These are phyloP conservation scores for Nectriaceae sp. DNA, from an alignment of 2,329 filamentous ascomycete genomes.

Conservation along the genomic window DNA sequence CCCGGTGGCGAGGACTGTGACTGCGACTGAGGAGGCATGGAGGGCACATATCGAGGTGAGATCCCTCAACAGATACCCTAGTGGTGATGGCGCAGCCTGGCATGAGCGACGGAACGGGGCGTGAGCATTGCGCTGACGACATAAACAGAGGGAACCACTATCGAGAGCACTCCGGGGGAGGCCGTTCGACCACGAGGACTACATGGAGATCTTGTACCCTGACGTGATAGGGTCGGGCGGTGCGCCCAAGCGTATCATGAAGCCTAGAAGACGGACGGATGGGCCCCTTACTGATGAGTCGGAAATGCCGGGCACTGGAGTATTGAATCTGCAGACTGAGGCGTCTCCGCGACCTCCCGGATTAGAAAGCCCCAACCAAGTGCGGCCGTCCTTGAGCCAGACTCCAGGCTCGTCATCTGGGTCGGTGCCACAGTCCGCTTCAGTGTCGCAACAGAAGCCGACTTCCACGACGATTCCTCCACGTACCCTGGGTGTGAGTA, in stretches of 20 bases:
- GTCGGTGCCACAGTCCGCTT: slow-evolving; percentile 23
- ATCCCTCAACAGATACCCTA: slow-evolving; percentile 6
- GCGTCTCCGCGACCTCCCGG: slow-evolving; percentile 23
- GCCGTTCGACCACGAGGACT: slow-evolving; percentile 62
- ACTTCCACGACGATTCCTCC: slow-evolving; percentile 39
- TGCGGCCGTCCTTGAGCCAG: slow-evolving; percentile 30
- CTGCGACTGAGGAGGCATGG: slow-evolving; percentile 60
- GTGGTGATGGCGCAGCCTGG: no score
- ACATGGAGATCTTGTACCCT: slow-evolving; percentile 61
- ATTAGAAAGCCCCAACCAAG: slow-evolving; percentile 27
- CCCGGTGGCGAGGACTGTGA: slow-evolving; percentile 50
- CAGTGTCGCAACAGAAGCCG: no score
- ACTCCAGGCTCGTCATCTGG: slow-evolving; percentile 27
- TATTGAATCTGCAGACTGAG: slow-evolving; percentile 47
- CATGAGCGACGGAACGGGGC: neutral
- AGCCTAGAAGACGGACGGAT: slow-evolving; percentile 52
- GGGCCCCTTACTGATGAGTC: slow-evolving; percentile 46
- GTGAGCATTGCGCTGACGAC: slow-evolving; percentile 16
- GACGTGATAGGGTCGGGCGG: slow-evolving; percentile 62
- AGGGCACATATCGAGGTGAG: slow-evolving; percentile 57
- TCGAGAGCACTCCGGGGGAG: slow-evolving; percentile 58
- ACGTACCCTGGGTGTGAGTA: slow-evolving; percentile 40
- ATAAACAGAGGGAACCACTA: slow-evolving; percentile 54
- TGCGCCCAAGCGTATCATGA: slow-evolving; percentile 60
- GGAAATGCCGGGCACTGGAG: slow-evolving; percentile 49